A percentile compares a stretch with the other conserved stretches of the same genome.
Evolutionary conservation across 192 early-diverging fungal genomes (phyloP).

Genomic region (Backusella morwellensis): DNA sequence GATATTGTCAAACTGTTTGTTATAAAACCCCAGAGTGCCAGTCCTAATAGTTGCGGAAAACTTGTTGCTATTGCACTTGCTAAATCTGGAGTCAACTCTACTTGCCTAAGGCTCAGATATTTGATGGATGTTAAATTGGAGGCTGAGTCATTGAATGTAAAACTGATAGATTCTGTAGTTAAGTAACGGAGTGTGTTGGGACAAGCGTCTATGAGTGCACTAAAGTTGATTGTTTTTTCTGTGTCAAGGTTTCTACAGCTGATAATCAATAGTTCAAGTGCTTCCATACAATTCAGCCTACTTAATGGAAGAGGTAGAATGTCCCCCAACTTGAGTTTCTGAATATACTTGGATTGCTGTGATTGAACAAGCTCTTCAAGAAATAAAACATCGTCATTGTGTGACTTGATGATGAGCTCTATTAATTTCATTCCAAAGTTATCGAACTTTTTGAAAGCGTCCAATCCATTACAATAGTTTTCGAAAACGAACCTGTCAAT

Average conservation of each 20-base stretch:
- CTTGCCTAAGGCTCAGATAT: not conserved
- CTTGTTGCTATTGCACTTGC: not conserved
- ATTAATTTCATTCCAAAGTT: too few relatives aligned
- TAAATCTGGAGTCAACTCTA: not conserved
- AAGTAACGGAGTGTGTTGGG: not conserved
- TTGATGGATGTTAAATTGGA: not conserved
- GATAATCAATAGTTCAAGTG: not conserved
- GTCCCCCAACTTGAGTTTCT: too few relatives aligned
- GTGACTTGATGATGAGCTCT: too few relatives aligned
- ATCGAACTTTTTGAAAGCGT: too few relatives aligned
- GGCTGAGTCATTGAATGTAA: not conserved
- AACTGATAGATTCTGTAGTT: not conserved
- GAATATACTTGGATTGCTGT: too few relatives aligned
- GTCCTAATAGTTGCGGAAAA: not conserved
- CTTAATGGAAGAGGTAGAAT: too few relatives aligned
- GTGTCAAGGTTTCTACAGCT: not conserved
- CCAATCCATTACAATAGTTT: not conserved
- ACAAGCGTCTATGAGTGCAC: not conserved
- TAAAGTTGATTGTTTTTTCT: not conserved
- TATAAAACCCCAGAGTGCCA: not conserved
- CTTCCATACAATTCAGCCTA: not conserved
- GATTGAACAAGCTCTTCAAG: too few relatives aligned
- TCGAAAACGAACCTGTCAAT: not conserved
- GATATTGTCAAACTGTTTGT: not conserved
- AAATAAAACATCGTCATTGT: too few relatives aligned